These are phyloP conservation scores for Mycena citricolor DNA, from an alignment of 1,284 basidiomycete genomes.

Conservation along the genomic window DNA sequence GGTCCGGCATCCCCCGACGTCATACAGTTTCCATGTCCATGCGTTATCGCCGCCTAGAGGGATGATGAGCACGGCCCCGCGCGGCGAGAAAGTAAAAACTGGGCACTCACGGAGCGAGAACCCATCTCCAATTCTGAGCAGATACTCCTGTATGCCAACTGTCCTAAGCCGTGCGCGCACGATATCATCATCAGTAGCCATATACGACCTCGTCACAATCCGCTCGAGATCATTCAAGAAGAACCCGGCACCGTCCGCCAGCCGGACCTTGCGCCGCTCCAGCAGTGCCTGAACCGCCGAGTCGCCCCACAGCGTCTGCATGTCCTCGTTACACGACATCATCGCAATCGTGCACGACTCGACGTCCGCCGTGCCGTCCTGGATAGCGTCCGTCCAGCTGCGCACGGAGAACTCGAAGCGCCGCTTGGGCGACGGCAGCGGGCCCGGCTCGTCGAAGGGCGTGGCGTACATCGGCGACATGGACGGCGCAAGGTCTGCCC, in stretches of 20 bases:
- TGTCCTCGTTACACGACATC: slow-evolving; percentile 54
- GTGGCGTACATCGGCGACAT: slow-evolving; percentile 38
- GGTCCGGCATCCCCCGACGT: slow-evolving; percentile 62
- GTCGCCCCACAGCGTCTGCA: slow-evolving; percentile 59
- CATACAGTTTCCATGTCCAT: slow-evolving; percentile 65
- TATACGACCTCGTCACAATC: slow-evolving; percentile 51
- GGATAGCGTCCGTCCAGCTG: slow-evolving; percentile 42
- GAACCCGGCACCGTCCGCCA: slow-evolving; percentile 50
- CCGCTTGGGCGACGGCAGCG: slow-evolving; percentile 25
- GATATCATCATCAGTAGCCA: slow-evolving; percentile 61
- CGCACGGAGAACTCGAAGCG: slow-evolving; percentile 39
- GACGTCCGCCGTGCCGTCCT: slow-evolving; percentile 27
- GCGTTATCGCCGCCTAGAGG: slow-evolving; percentile 35
- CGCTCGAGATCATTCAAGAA: slow-evolving; percentile 62
- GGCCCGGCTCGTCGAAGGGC: slow-evolving; percentile 40
- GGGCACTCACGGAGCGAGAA: slow-evolving; percentile 14
- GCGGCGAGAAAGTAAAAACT: slow-evolving; percentile 9
- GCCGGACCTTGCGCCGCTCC: slow-evolving; percentile 43
- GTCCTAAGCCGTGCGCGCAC: slow-evolving; percentile 61
- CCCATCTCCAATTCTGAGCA: slow-evolving; percentile 26
- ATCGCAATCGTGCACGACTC: slow-evolving; percentile 47
- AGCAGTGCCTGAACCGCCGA: slow-evolving; percentile 47
- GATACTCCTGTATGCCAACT: slow-evolving; percentile 40
- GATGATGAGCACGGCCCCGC: too few relatives aligned
- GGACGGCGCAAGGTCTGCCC: slow-evolving; percentile 33